Evolutionary conservation across 1,284 basidiomycete species (phyloP).

Genomic region (Pseudozyma pruni): DNA sequence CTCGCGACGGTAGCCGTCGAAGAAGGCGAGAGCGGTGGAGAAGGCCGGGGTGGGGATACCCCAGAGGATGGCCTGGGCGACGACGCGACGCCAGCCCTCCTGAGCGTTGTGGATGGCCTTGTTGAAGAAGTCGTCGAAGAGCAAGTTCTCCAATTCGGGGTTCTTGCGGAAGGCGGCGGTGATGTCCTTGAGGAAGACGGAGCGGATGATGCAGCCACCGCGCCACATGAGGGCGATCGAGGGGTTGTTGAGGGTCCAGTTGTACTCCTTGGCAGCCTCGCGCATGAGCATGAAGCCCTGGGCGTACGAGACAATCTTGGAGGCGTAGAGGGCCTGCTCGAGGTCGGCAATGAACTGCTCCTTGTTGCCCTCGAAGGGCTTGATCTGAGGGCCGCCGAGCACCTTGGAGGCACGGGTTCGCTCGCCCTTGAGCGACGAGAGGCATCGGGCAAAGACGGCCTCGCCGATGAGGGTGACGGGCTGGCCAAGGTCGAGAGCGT

Average conservation of each 20-base stretch:
- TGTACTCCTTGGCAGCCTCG: constrained; percentile 93
- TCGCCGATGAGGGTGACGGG: constrained; percentile 97
- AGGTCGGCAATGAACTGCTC: constrained; percentile 98
- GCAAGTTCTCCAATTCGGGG: constrained; percentile 85
- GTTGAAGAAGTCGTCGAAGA: constrained; percentile 98
- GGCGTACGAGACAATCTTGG: constrained; percentile 87
- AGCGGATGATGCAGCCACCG: constrained; percentile 95
- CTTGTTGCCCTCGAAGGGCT: constrained; percentile 97
- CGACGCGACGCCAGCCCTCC: constrained; percentile 96
- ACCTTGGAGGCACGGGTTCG: constrained; percentile 91
- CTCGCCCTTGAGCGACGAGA: constrained; percentile 98
- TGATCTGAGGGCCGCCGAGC: constrained; percentile 87
- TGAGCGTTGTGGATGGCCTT: constrained; percentile 92
- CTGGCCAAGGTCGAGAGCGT: constrained; percentile 90
- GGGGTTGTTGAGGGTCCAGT: constrained; percentile 77
- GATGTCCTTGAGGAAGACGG: constrained; percentile 68
- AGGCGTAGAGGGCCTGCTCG: constrained; percentile 98
- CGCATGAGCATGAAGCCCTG: constrained; percentile 99
- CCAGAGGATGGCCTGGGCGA: constrained; percentile 96
- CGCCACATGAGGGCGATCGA: constrained; percentile 99
- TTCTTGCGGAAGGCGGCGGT: constrained; percentile 91
- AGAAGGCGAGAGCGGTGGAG: constrained; percentile 97
- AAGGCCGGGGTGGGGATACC: constrained; percentile 96
- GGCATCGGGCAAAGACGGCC: constrained; percentile 97
- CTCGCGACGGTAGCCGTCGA: constrained; percentile 91